These are phyloP conservation scores for Suillus plorans DNA, from an alignment of 768 basidiomycete species.

Conservation along the genomic window DNA sequence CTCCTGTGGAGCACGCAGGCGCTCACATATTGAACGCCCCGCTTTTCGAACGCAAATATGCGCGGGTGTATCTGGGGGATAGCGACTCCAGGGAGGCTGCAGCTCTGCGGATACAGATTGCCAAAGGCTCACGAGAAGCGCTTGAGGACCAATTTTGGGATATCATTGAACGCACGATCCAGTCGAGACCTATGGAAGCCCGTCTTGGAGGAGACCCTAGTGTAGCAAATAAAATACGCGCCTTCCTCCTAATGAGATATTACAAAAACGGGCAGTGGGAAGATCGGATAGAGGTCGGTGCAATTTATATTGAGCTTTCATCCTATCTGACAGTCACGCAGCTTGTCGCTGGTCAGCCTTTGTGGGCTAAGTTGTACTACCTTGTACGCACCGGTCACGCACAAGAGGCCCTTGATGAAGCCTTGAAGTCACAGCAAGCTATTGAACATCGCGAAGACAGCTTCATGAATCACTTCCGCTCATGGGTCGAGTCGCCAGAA, in stretches of 20 bases:
- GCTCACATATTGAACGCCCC: conserved; percentile 83
- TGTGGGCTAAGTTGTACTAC: conserved; percentile 96
- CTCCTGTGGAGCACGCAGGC: conserved; percentile 74
- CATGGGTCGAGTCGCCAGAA: conserved; percentile 81
- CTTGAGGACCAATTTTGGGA: conserved; percentile 91
- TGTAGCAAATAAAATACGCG: conserved; percentile 84
- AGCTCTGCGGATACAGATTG: conserved; percentile 69
- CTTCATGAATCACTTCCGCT: conserved; percentile 79
- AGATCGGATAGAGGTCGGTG: conserved; percentile 75
- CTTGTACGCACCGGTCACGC: conserved; percentile 84
- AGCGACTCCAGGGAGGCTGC: conserved; percentile 64
- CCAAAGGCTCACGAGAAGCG: conserved; percentile 73
- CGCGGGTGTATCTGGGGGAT: conserved; percentile 70
- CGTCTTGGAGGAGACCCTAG: conserved; percentile 90
- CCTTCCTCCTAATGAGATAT: conserved; percentile 79
- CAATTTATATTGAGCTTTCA: conserved; percentile 17
- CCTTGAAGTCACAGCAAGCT: conserved; percentile 63
- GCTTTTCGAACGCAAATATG: conserved; percentile 79
- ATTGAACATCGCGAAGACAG: conserved; percentile 78
- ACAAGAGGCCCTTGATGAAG: conserved; percentile 79
- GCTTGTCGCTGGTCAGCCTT: conserved; percentile 81
- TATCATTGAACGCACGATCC: conserved; percentile 78
- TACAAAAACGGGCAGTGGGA: conserved; percentile 84
- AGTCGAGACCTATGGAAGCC: conserved; percentile 80
- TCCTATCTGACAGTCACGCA: conserved; percentile 28